Percentiles rank a stretch among this genome's conserved stretches.
These are phyloP conservation scores for Suillus decipiens DNA, from an alignment of 768 basidiomycete species.

Conservation along the genomic window DNA sequence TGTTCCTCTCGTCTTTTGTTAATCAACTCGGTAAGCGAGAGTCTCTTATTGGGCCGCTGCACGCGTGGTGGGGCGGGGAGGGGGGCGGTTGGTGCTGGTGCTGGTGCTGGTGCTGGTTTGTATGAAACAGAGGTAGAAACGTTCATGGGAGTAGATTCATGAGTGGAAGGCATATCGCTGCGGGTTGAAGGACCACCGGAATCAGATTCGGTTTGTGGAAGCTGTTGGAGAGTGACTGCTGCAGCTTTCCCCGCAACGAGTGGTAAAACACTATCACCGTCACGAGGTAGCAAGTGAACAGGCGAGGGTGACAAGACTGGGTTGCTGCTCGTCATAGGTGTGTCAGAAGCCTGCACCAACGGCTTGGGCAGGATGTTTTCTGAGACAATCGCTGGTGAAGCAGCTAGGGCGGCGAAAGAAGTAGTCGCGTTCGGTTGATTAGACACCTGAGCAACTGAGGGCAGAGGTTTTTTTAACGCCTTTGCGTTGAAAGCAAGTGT, in stretches of 20 bases:
- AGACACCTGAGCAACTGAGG: neutral
- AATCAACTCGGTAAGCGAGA: slow-evolving; percentile 24
- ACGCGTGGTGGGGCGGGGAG: slow-evolving; percentile 27
- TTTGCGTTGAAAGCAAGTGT: slow-evolving; percentile 1
- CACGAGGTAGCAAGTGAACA: neutral
- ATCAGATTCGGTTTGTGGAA: neutral
- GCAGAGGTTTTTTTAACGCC: neutral
- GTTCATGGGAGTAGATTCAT: slow-evolving; percentile 2
- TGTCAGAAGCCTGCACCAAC: neutral
- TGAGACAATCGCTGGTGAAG: neutral
- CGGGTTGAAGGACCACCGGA: neutral
- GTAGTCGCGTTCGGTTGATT: neutral
- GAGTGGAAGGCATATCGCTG: neutral
- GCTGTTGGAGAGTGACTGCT: neutral
- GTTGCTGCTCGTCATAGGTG: too few species aligned
- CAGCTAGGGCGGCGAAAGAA: neutral
- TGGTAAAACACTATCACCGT: neutral
- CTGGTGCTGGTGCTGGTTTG: slow-evolving; percentile 5
- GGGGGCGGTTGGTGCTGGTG: slow-evolving; percentile 5
- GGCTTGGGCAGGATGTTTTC: neutral
- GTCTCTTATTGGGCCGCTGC: slow-evolving; percentile 15
- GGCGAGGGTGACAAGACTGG: neutral
- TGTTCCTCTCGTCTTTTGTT: slow-evolving; percentile 22
- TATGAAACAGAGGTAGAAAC: neutral
- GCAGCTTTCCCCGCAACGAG: neutral